A percentile compares a stretch with the other conserved stretches of the same genome.
Conservation (phyloP, 2,329 filamentous ascomycete species). For the Moelleriella libera region DNA sequence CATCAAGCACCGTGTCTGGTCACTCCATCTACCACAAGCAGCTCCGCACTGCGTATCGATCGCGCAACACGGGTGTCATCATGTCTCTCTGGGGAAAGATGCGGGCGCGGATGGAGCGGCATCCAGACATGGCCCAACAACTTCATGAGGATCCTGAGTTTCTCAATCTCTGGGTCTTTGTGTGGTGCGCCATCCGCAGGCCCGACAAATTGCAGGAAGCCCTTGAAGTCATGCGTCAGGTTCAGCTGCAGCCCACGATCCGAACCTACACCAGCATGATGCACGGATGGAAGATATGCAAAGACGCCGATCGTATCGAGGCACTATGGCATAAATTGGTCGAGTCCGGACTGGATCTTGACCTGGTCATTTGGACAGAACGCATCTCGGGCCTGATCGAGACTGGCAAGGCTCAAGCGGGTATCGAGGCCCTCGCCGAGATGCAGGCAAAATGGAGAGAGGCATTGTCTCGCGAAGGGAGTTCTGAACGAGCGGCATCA, state of each 20-base stretch:
- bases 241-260: constrained; percentile 43
- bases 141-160: constrained; percentile 19
- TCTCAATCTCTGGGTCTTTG: constrained; percentile 25
- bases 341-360: constrained; percentile 42
- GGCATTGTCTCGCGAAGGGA: constrained; percentile 14
- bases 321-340: constrained; percentile 54
- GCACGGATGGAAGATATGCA: constrained; percentile 48
- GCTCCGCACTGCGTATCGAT: constrained; percentile 14
- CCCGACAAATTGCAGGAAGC: constrained; percentile 17
- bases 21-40: constrained; percentile 13
- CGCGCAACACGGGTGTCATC: constrained; percentile 15
- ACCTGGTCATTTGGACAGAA: constrained; percentile 54
- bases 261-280: constrained; percentile 63
- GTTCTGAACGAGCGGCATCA: constrained; percentile 14
- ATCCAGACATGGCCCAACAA: constrained; percentile 11
- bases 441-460: constrained; percentile 48
- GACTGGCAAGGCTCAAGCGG: constrained; percentile 35
- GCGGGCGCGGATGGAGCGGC: constrained; percentile 9
- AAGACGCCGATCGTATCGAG: constrained; percentile 45
- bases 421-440: constrained; percentile 49
- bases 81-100: constrained; percentile 20
- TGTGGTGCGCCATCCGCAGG: constrained; percentile 21
- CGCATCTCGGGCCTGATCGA: constrained; percentile 53
- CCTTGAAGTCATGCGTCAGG: constrained; percentile 26
- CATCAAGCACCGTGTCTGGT: neutral